phyloP scores from a whole-genome alignment of 228 moss, liverwort and hornwort species.

The Sphagnum fallax region DNA sequence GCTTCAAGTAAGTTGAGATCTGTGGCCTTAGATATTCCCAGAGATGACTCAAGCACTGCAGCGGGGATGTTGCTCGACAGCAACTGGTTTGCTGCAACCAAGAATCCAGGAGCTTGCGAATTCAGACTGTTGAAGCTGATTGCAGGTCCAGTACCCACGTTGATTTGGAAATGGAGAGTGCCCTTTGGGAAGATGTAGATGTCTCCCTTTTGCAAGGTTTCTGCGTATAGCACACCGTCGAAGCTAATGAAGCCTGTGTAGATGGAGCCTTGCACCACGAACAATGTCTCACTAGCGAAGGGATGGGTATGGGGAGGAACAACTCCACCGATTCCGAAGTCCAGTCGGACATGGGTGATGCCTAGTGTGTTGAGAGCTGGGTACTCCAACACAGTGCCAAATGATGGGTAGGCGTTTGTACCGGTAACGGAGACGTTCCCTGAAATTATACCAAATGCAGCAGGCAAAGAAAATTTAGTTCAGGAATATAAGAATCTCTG shows the following conservation, averaged over 20 bases:
- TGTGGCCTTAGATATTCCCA: no score
- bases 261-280: background rate
- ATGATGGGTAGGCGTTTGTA: background rate
- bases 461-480: no score
- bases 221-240: background rate
- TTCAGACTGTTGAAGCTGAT: background rate
- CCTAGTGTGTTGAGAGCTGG: constrained; percentile 13
- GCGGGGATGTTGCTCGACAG: background rate
- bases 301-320: constrained; percentile 11
- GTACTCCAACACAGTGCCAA: background rate
- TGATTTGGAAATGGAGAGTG: constrained; percentile 4
- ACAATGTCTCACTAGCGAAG: constrained; percentile 1
- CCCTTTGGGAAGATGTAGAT: background rate
- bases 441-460: no score
- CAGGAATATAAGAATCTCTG: no score
- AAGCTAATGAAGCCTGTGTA: constrained; percentile 5
- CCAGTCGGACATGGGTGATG: background rate
- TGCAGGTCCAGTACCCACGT: background rate
- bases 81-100: background rate
- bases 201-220: constrained; percentile 1
- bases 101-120: background rate
- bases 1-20: no score
- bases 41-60: background rate
- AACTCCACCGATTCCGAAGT: constrained; percentile 3
- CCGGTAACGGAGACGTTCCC: no score